These are phyloP conservation scores for Millerago galiae DNA, from an alignment of 805 yeast species.

Conservation along the genomic window DNA sequence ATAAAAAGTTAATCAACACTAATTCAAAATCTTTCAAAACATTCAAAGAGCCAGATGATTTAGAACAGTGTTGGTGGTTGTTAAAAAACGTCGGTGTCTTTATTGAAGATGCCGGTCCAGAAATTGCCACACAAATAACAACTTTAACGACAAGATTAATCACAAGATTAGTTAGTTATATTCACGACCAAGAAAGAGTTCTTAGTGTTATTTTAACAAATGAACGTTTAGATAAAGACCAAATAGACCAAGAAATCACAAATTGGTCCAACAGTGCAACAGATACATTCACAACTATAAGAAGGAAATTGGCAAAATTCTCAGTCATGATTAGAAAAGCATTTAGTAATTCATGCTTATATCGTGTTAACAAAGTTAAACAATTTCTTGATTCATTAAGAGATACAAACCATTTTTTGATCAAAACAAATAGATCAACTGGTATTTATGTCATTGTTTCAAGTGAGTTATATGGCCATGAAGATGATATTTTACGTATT, in stretches of 20 bases:
- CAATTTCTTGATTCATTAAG: conserved; percentile 52
- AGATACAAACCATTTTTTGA: conserved; percentile 66
- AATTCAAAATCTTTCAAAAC: conserved; percentile 69
- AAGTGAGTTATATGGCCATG: conserved; percentile 32
- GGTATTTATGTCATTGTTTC: conserved; percentile 83
- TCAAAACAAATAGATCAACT: conserved; percentile 63
- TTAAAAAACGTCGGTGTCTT: conserved; percentile 71
- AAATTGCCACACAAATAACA: conserved; percentile 72
- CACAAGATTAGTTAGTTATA: conserved; percentile 60
- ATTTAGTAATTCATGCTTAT: conserved; percentile 67
- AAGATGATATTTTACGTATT: conserved; percentile 37
- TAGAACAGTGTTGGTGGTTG: conserved; percentile 76
- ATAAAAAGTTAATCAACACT: conserved; percentile 73
- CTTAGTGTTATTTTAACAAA: conserved; percentile 37
- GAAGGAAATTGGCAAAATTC: conserved; percentile 79
- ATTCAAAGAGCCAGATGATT: conserved; percentile 85
- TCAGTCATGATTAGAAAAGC: conserved; percentile 58
- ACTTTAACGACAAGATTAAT: conserved; percentile 60
- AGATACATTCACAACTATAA: conserved; percentile 67
- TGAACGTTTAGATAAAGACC: background rate
- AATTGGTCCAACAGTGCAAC: conserved; percentile 47
- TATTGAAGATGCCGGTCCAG: conserved; percentile 74
- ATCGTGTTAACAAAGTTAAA: conserved; percentile 45
- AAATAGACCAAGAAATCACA: conserved; percentile 28
- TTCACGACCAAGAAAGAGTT: conserved; percentile 63